A percentile compares a stretch with the other conserved stretches of the same genome.
These are phyloP conservation scores for Russula sp. DNA, from an alignment of 768 basidiomycete species.

Conservation along the genomic window DNA sequence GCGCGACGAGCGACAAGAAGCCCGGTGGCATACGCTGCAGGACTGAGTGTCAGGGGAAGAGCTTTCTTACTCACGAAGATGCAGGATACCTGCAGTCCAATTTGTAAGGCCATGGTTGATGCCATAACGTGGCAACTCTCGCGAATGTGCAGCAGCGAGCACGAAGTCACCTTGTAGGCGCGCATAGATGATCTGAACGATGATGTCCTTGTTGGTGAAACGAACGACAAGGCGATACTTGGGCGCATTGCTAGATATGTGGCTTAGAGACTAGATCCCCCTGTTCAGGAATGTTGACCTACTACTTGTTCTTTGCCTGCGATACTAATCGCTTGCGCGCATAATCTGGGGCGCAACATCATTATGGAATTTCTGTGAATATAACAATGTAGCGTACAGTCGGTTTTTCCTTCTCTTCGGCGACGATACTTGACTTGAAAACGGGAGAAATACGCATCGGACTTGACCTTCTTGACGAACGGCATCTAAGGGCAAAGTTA, in stretches of 20 bases:
- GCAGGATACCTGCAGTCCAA: constrained; percentile 79
- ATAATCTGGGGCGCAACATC: constrained; percentile 58
- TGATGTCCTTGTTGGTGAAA: constrained; percentile 96
- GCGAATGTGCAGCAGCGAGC: constrained; percentile 79
- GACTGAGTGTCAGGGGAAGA: not conserved
- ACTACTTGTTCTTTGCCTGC: constrained; percentile 99
- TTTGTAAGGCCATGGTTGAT: constrained; percentile 98
- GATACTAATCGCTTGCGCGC: constrained; percentile 95
- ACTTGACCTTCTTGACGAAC: constrained; percentile 97
- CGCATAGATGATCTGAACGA: constrained; percentile 93
- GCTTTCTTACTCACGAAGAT: not conserved
- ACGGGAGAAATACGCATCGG: constrained; percentile 94
- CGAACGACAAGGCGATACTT: constrained; percentile 99
- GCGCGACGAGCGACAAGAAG: constrained; percentile 93
- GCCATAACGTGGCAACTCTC: constrained; percentile 91
- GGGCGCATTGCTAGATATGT: constrained; percentile 68
- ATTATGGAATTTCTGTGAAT: not conserved
- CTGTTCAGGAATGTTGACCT: constrained; percentile 28
- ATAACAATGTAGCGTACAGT: constrained; percentile 50
- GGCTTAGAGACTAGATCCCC: not conserved
- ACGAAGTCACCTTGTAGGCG: constrained; percentile 97
- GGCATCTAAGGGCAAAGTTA: constrained; percentile 55
- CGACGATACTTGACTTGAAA: constrained; percentile 99
- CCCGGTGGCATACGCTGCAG: constrained; percentile 90
- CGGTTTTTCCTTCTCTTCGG: constrained; percentile 97